Evolutionary conservation across 1,284 basidiomycete genomes (phyloP), one percentile per base, ranked within the genome.

Genomic region (Meira miltonrushii): DNA sequence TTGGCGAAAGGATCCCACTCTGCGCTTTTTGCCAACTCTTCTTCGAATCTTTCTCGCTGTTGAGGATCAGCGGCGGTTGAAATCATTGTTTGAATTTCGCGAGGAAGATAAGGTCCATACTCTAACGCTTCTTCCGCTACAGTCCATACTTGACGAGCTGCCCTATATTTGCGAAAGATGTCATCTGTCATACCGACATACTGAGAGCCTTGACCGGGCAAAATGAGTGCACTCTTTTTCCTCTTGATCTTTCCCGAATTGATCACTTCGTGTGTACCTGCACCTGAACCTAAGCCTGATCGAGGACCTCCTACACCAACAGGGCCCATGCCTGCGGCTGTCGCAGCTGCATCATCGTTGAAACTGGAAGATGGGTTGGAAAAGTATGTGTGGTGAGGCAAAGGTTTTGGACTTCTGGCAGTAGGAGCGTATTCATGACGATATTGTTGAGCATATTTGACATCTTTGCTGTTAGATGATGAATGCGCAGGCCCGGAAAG

Each of bases 101-200:
- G 17, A 15, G 50, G 2, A 33, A 19, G 13, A 5, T 53, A 7
- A 41, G 50, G 23, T 39, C 21, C 21, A 38, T 39, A 53, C 19
- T 33, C 47, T 17, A 78, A 65, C n/a, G 66, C 62, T 40, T 72
- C 67, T 51, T 78, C 74, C 1, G 74, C 73, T 48, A 68, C 63
- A 28, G 71, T 65, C 74, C 75, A 78, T 15, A 75, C 62, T 12
- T 61, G 61, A 1, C 75, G 60, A 3, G 74, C 73, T 5, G 69
- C 59, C n/a, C 66, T 60, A 54, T 69, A 78, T 10, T 61, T 37
- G 17, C 69, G 61, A 64, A 71, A 78, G 39, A 77, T 64, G 39
- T 78, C 74, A 19, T 66, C 65, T 11, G 71, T 68, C 75, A 78
- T 75, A 60, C 68, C 69, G 15, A 77, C 73, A 59, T 77, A 77